A percentile compares a stretch with the other conserved stretches of the same genome.
These are phyloP conservation scores for Huiozyma sinensis DNA, from an alignment of 805 yeast species.

Conservation along the genomic window DNA sequence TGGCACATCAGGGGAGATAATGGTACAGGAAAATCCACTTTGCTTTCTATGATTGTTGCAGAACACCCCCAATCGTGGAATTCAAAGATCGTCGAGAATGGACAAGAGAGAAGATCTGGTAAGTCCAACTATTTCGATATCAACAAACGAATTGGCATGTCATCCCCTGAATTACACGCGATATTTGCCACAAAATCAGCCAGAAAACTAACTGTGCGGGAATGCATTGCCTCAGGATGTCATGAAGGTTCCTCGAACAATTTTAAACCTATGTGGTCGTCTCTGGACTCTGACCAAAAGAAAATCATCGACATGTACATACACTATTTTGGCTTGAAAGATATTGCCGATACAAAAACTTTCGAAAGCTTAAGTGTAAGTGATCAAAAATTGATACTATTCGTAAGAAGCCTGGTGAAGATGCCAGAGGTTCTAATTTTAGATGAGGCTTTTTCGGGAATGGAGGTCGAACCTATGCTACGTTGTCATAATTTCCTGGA, in stretches of 20 bases:
- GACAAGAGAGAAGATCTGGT: constrained; percentile 58
- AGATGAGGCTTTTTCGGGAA: constrained; percentile 89
- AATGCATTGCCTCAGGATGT: constrained; percentile 65
- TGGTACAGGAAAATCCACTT: constrained; percentile 89
- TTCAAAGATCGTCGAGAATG: constrained; percentile 54
- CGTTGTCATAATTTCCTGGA: constrained; percentile 43
- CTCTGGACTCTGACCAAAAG: constrained; percentile 25
- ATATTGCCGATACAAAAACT: constrained; percentile 23
- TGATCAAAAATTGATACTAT: constrained; percentile 67
- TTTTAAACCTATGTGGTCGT: constrained; percentile 36
- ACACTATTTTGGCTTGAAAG: constrained; percentile 35
- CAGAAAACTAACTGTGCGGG: constrained; percentile 35
- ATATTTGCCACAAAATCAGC: constrained; percentile 47
- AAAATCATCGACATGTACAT: constrained; percentile 36
- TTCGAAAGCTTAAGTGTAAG: constrained; percentile 54
- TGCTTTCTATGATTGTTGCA: constrained; percentile 73
- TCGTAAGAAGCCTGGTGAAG: constrained; percentile 68
- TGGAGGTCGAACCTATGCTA: constrained; percentile 55
- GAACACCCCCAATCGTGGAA: constrained; percentile 98
- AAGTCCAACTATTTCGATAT: constrained; percentile 64
- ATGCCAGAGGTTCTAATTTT: constrained; percentile 68
- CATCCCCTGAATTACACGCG: constrained; percentile 89
- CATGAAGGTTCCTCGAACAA: constrained; percentile 46
- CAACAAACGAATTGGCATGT: constrained; percentile 69
- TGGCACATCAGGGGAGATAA: constrained; percentile 88